These are phyloP conservation scores for Suhomyces atakaporum DNA, from an alignment of 1,139 yeast species.

Conservation along the genomic window DNA sequence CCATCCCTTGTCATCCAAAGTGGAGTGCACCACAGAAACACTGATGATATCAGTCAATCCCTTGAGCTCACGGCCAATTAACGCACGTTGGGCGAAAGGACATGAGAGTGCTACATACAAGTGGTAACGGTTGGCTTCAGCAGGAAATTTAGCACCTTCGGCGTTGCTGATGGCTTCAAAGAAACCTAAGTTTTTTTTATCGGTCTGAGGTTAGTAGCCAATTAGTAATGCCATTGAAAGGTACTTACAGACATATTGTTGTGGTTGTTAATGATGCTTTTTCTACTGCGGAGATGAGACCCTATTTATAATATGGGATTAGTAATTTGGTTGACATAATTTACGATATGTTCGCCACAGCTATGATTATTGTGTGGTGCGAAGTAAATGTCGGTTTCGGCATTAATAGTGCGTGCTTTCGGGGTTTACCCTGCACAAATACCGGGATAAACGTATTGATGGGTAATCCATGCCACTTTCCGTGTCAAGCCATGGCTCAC, in stretches of 20 bases:
- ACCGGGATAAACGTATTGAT: too few species aligned
- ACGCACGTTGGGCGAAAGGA: conserved; percentile 93
- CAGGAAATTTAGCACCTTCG: conserved; percentile 61
- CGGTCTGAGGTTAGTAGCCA: neutral
- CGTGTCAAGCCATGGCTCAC: too few species aligned
- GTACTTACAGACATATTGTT: neutral
- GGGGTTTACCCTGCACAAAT: too few species aligned
- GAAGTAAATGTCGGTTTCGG: too few species aligned
- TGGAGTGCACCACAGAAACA: conserved; percentile 85
- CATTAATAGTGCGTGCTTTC: too few species aligned
- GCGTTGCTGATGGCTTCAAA: conserved; percentile 54
- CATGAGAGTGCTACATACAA: conserved; percentile 86
- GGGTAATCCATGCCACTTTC: too few species aligned
- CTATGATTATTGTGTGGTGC: too few species aligned
- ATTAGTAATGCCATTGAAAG: too few species aligned
- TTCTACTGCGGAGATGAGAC: neutral
- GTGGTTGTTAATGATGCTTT: neutral
- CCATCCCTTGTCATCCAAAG: conserved; percentile 86
- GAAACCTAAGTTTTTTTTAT: neutral
- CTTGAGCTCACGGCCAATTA: conserved; percentile 74
- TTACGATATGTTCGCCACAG: too few species aligned
- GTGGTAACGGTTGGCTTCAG: conserved; percentile 83
- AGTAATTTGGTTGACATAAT: too few species aligned
- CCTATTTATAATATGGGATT: too few species aligned
- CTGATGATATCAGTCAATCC: conserved; percentile 66